These are phyloP conservation scores for Chamaecrista fasciculata DNA, from an alignment of 306 rosid species.

Conservation along the genomic window DNA sequence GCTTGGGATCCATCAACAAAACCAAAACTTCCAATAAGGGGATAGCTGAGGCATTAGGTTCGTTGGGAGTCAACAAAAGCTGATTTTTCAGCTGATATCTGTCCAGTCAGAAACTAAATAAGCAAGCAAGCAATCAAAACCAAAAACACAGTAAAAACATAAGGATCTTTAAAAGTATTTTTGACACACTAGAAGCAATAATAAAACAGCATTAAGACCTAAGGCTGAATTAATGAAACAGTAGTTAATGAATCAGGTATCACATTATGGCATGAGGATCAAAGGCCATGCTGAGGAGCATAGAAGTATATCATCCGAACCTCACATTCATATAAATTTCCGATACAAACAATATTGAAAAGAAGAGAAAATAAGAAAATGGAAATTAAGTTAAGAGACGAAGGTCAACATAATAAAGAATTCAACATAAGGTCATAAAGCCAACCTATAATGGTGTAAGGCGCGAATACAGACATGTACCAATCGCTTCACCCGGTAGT, in stretches of 20 bases:
- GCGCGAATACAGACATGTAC: conserved; percentile 71
- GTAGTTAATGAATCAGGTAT: not conserved
- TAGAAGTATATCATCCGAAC: not conserved
- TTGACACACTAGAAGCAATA: not conserved
- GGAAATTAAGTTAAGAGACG: not conserved
- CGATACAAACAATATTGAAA: not conserved
- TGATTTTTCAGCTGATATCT: conserved; percentile 70
- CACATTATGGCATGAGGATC: not conserved
- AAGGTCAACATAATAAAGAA: conserved; percentile 6
- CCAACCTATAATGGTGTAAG: conserved; percentile 79
- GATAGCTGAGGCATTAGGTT: conserved; percentile 45
- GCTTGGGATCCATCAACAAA: conserved; percentile 62
- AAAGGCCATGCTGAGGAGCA: not conserved
- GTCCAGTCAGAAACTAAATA: conserved; percentile 39
- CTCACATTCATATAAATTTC: not conserved
- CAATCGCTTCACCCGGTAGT: conserved; percentile 74
- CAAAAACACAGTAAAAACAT: not conserved
- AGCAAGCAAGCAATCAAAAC: conserved; percentile 32
- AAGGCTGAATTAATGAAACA: not conserved
- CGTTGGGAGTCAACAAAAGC: conserved; percentile 54
- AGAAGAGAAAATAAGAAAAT: not conserved
- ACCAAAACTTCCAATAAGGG: conserved; percentile 67
- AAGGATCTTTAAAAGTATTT: not conserved
- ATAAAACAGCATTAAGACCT: conserved; percentile 5
- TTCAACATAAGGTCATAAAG: conserved; percentile 16